Evolutionary conservation across 257 asterid genomes (phyloP), one percentile per base, ranked within the genome.

Genomic region (Lavandula angustifolia): DNA sequence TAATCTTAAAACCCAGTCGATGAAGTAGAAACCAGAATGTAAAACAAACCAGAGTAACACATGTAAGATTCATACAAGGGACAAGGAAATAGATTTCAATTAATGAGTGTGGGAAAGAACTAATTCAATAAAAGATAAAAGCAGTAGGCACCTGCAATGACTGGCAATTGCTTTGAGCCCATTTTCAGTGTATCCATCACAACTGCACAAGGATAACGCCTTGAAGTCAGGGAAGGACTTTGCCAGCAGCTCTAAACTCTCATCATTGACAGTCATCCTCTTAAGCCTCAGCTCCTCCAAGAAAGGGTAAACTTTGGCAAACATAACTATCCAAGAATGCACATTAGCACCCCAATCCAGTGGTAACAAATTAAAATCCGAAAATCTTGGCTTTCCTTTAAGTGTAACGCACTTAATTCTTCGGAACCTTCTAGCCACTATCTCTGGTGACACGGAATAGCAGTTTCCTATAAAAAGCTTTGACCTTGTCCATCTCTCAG

Each of bases 201-300:
- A 90, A 48, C 95, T 87, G 46, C 75, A 61, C 82, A 90, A 78
- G 41, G 95, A 80, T 65, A 87, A 80, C 43, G 84, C 84, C 75
- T 81, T 90, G 83, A 90, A 90, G 61, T 71, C 73, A 1, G 82
- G 83, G 69, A 85, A 90, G 0, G 95, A 78, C 54, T 73, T 82
- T 3, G 95, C 96, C 77, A 90, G 68, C 60, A 89, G 85, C 82
- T 83, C 89, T 82, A 89, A 72, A 77, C 95, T 87, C 76, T 87
- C 91, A 63, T 89, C 94, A 52, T 73, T 73, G 34, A 89, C 79
- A 29, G 79, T 76, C 96, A 89, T 89, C 75, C 96, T 80, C 74
- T 89, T 89, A 37, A 89, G 80, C 68, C 94, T 83, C 78, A 89
- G 67, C 80, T 87, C 96, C 86, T 89, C 95, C 34, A 89, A 75